Evolutionary conservation across 2,329 filamentous ascomycete genomes (phyloP), one percentile per base, ranked within the genome.

Genomic region (Lasiodiplodia sp.): DNA sequence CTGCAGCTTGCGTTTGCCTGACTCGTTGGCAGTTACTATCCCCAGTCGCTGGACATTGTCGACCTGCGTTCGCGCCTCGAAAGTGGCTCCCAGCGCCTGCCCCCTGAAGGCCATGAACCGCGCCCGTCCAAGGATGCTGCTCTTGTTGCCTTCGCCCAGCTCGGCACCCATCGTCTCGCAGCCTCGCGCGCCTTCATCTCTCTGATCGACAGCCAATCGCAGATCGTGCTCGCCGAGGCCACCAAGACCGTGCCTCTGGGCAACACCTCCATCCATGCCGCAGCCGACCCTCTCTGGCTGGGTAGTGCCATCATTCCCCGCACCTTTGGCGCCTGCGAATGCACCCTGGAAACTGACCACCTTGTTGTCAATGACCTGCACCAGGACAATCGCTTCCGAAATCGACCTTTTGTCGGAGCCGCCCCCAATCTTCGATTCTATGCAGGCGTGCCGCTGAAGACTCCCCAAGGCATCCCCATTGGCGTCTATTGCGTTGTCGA

Each of bases 121-220:
- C 73, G 65, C 47, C 64, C 69, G 4, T 77, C 75, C n/a, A 66
- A 58, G 4, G 78, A 79, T 56, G 70, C 76, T 16, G 77, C 77
- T 31, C 70, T 80, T 69, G 77, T 75, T 8, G 76, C 78, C 10
- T 79, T 80, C 68, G 78, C 78, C 4, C 79, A 80, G 53, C 65
- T 80, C 34, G 79, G 77, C 4, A 77, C 78, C n/a, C 72, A 79
- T 23, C 77, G 78, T 8, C 72, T 80, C 28, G 76, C 77, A 38
- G 73, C 76, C 1, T 74, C 75, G 12, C 72, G 79, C 55, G 78
- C 76, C 58, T 69, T 79, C 37, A 77, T 80, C 38, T 79, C 77
- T 67, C 78, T 80, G 71, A 79, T 80, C 73, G 79, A 80, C 69
- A 72, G 77, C 34, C 73, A 71, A 37, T 73, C 77, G 70, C 77